These are phyloP conservation scores for Castanea sativa DNA, from an alignment of 306 rosid species.

Conservation along the genomic window DNA sequence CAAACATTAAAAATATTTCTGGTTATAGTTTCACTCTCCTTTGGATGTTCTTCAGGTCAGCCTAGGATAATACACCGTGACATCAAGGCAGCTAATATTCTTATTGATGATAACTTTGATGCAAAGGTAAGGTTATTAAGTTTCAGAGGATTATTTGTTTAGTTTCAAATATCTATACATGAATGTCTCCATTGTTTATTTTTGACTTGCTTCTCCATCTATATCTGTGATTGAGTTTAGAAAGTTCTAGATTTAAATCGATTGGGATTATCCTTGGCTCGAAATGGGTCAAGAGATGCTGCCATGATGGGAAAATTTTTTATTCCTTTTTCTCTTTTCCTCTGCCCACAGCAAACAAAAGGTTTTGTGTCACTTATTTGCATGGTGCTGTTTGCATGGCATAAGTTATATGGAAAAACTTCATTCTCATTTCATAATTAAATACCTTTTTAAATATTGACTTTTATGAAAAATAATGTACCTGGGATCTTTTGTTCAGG, in stretches of 20 bases:
- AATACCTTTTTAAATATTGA: neutral
- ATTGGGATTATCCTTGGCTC: neutral
- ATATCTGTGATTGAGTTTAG: neutral
- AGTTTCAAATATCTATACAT: neutral
- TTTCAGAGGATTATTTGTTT: neutral
- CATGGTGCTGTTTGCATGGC: neutral
- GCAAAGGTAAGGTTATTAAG: slow-evolving; percentile 26
- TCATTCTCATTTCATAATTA: neutral
- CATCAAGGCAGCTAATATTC: slow-evolving; percentile 44
- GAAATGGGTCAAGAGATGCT: neutral
- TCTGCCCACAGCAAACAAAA: neutral
- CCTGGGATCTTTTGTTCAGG: slow-evolving; percentile 31
- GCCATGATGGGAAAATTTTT: neutral
- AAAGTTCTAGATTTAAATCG: neutral
- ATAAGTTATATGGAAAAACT: neutral
- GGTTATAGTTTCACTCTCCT: neutral
- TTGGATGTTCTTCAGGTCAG: slow-evolving; percentile 32
- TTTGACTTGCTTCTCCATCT: neutral
- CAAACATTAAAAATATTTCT: neutral
- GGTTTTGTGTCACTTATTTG: neutral
- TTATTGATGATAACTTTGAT: slow-evolving; percentile 28
- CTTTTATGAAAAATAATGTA: neutral
- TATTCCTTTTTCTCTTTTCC: neutral
- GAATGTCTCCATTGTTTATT: neutral
- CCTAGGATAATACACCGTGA: slow-evolving; percentile 40